Base-by-base conservation (phyloP, 371 early-diverging fungal genomes). In the Thermomucor indicae-seudaticae region DNA sequence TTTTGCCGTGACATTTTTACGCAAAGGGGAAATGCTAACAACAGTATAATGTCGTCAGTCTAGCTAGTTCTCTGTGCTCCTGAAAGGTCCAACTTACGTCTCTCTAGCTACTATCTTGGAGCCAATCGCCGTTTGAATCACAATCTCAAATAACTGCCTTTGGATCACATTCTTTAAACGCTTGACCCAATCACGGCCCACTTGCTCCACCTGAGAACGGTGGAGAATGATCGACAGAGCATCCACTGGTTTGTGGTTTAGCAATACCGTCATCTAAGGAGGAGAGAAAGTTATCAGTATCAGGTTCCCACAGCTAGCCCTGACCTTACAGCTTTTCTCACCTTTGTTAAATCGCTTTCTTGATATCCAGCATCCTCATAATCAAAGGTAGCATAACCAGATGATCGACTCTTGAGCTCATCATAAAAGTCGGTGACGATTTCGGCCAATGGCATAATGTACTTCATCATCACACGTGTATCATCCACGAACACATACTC, bases 1-100 rank as follows among this genome's bases (percentile, higher is more conserved):
- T 79, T 96, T 96, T 16, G 95, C 94, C 10, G 92, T 93, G 20
- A 96, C 96, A 60, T 96, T 91, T 60, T 96, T 96, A 12, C 93
- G 73, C 53, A 90, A 53, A 0, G 95, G 90, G 16, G 79, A 62
- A 43, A 95, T 61, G 4, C 88, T 86, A 60, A 14, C 39, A 30
- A 8, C 6, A 10, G 25, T 11, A 48, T 42, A 22, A 48, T 34
- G 19, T 20, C 0, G 29, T 3, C 10, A 1, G 11, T 23, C 22
- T 16, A 47, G 14, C 25, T 34, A 40, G 14, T 28, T 24, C 4
- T 8, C 10, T 37, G 11, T n/a, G n/a, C n/a, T 37, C 37, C 11
- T 16, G 14, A 37, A 37, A 37, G 3, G n/a, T n/a, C n/a, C n/a
- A 7, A 49, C 72, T 68, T 64, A 84, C 76, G 88, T 90, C 62